phyloP scores from a whole-genome alignment of 192 early-diverging fungal species.

The Spizellomyces punctatus region DNA sequence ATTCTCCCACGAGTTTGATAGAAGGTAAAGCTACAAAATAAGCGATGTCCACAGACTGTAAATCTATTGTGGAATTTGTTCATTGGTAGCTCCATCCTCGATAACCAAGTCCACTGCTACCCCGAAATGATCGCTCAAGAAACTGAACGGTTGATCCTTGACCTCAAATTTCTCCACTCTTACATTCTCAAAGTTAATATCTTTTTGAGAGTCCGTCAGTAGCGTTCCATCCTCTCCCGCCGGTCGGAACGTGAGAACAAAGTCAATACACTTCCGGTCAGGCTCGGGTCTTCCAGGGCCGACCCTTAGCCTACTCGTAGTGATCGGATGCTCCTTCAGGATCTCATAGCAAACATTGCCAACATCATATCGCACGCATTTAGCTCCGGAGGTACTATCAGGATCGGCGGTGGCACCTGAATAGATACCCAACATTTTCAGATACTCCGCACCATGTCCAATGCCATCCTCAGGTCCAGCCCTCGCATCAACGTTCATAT shows the following conservation, averaged over 20 bases:
- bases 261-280: constrained; percentile 33
- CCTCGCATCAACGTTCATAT: constrained; percentile 68
- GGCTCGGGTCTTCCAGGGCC: constrained; percentile 16
- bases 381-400: background rate
- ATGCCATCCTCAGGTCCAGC: constrained; percentile 16
- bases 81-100: background rate
- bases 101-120: constrained; percentile 24
- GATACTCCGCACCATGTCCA: constrained; percentile 20
- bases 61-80: background rate
- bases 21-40: background rate
- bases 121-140: constrained; percentile 29
- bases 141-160: constrained; percentile 31
- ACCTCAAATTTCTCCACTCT: constrained; percentile 29
- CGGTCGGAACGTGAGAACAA: constrained; percentile 11
- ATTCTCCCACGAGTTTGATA: background rate
- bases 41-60: background rate
- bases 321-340: constrained; percentile 25
- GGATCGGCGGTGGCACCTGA: background rate
- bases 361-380: background rate
- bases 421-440: constrained; percentile 26
- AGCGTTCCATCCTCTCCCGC: background rate
- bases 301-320: constrained; percentile 23
- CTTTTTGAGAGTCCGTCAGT: background rate
- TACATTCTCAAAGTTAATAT: constrained; percentile 8
- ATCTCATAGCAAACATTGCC: constrained; percentile 7